A percentile compares a stretch with the other conserved stretches of the same genome.
Conservation (phyloP, 306 rosid genomes). For the Medicago lupulina region DNA sequence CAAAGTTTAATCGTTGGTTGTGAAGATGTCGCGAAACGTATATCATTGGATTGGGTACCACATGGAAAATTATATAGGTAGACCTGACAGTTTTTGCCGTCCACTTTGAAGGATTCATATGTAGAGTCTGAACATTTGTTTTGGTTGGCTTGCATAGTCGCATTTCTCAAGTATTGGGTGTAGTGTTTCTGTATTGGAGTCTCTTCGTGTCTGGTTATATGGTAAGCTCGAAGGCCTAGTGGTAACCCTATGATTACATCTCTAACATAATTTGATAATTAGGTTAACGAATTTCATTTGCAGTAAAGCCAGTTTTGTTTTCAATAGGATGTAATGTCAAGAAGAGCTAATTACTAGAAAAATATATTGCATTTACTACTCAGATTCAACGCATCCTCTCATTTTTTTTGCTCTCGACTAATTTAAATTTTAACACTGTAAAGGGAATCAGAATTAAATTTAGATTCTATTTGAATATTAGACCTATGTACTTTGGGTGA, state of each 20-base stretch:
- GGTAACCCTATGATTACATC: constrained; percentile 23
- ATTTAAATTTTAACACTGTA: constrained; percentile 13
- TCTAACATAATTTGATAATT: constrained; percentile 19
- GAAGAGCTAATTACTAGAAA: constrained; percentile 37
- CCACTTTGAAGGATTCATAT: neutral
- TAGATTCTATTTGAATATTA: no score
- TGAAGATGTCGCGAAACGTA: constrained; percentile 11
- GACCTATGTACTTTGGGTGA: constrained; percentile 6
- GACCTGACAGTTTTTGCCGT: neutral
- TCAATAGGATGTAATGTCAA: constrained; percentile 12
- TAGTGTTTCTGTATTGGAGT: constrained; percentile 22
- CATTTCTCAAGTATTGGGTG: constrained; percentile 18
- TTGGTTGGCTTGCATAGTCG: constrained; percentile 19
- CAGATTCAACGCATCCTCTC: constrained; percentile 14
- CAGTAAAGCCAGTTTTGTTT: constrained; percentile 25
- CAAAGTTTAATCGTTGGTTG: constrained; percentile 20
- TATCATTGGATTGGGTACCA: constrained; percentile 17
- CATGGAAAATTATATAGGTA: constrained; percentile 9
- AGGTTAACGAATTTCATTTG: constrained; percentile 23
- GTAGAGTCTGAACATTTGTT: constrained; percentile 21
- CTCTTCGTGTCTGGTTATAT: neutral
- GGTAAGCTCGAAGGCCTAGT: constrained; percentile 32
- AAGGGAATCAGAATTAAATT: constrained; percentile 27
- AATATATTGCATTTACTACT: constrained; percentile 19
- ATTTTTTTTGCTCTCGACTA: constrained; percentile 11